Percentiles rank a stretch among this genome's conserved stretches.
These are phyloP conservation scores for Tolypocladium pustulatum DNA, from an alignment of 2,329 filamentous ascomycete genomes.

Conservation along the genomic window DNA sequence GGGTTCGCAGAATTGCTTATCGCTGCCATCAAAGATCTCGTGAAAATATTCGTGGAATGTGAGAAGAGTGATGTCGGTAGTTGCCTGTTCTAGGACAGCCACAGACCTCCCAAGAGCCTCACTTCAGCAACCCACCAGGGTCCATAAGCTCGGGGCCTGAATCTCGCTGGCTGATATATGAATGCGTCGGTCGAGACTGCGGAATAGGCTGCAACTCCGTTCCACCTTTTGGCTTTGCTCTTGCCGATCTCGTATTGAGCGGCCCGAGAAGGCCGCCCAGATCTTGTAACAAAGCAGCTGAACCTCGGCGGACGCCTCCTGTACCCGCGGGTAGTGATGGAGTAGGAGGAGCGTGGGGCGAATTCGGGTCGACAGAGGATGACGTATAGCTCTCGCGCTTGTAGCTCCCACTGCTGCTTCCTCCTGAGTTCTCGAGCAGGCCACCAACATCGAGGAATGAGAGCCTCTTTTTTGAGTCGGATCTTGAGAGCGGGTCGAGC, in stretches of 20 bases:
- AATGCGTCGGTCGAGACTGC: conserved; percentile 25
- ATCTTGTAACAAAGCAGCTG: conserved; percentile 48
- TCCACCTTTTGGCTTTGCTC: conserved; percentile 19
- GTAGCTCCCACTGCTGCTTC: conserved; percentile 19
- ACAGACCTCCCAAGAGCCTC: conserved; percentile 1
- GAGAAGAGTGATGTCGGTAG: neutral
- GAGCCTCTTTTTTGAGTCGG: conserved; percentile 31
- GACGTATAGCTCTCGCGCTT: conserved; percentile 32
- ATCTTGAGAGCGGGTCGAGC: conserved; percentile 21
- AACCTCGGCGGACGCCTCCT: conserved; percentile 40
- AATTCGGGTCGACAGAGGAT: conserved; percentile 25
- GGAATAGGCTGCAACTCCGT: conserved; percentile 38
- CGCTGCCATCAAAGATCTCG: neutral
- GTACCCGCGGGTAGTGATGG: conserved; percentile 33
- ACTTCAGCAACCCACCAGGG: conserved; percentile 28
- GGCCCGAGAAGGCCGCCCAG: conserved; percentile 43
- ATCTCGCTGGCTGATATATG: conserved; percentile 18
- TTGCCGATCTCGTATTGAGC: conserved; percentile 18
- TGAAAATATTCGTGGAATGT: neutral
- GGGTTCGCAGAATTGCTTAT: neutral
- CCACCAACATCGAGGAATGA: conserved; percentile 84
- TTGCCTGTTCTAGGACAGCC: neutral
- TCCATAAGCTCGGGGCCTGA: conserved; percentile 25
- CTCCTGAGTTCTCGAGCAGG: conserved; percentile 44
- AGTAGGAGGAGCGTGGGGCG: conserved; percentile 24